These are phyloP conservation scores for Hypoxylon fuscum DNA, from an alignment of 495 filamentous ascomycete genomes.

Conservation along the genomic window DNA sequence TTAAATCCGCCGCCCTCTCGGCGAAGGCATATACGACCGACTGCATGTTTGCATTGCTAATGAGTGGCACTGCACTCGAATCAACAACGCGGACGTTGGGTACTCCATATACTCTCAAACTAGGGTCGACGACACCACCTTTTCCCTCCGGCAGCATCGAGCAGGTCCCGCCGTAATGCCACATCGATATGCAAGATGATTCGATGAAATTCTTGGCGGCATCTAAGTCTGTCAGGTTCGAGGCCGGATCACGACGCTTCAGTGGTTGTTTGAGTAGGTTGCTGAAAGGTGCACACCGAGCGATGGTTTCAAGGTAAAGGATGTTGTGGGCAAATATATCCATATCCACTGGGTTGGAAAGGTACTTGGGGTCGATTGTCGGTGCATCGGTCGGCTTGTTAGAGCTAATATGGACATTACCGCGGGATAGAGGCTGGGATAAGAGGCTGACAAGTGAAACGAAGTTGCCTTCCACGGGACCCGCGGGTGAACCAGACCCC, in stretches of 20 bases:
- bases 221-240: constrained; percentile 4
- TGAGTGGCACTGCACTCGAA: constrained; percentile 44
- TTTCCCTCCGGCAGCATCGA: constrained; percentile 32
- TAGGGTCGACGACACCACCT: constrained; percentile 27
- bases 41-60: constrained; percentile 45
- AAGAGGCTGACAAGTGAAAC: constrained; percentile 51
- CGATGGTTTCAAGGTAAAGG: constrained; percentile 3
- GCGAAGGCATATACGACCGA: constrained; percentile 49
- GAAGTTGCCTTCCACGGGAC: constrained; percentile 47
- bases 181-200: constrained; percentile 14
- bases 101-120: constrained; percentile 29
- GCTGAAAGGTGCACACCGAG: constrained; percentile 5
- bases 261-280: constrained; percentile 10
- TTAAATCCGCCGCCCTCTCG: constrained; percentile 36
- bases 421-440: constrained; percentile 65
- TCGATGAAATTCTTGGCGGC: constrained; percentile 1
- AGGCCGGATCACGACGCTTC: background rate
- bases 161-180: constrained; percentile 34
- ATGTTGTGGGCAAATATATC: constrained; percentile 51
- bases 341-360: constrained; percentile 60
- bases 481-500: constrained; percentile 40
- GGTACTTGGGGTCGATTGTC: constrained; percentile 62
- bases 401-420: constrained; percentile 63
- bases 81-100: constrained; percentile 46
- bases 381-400: constrained; percentile 49